Evolutionary conservation across 2,329 filamentous ascomycete species (phyloP), one percentile per base, ranked within the genome.

Genomic region (Scopulariopsis brevicaulis): DNA sequence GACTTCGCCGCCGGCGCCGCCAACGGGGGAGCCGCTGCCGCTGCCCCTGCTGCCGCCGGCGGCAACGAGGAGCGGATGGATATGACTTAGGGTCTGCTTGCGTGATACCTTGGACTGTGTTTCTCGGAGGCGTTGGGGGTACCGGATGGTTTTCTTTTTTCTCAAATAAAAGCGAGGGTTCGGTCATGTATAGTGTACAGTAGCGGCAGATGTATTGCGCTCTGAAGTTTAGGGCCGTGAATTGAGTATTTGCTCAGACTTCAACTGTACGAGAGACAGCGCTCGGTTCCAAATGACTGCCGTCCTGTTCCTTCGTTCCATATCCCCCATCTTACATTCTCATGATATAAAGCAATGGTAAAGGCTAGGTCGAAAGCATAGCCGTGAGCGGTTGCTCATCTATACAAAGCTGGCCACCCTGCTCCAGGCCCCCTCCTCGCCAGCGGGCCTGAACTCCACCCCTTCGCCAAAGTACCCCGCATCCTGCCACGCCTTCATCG

Each of bases 381-480:
- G 25, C 7, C 58, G 59, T 61, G 28, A 56, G 56, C 58, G 53
- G 56, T 32, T 37, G 50, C 56, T 58, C 55, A 59, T 51, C 78
- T 69, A 82, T 63, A 74, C 71, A 70, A 85, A 86, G 55, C 68
- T 69, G 46, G 73, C 75, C 18, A 74, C 68, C 56, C 71, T 71
- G 59, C 66, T 77, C 85, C 85, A 88, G 12, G 70, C 70, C 24
- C 71, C 75, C 25, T 79, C 78, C 53, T 79, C 76, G 12, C 80
- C 82, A 7, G 74, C 79, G 60, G 72, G 76, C 62, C 84, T 80
- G 65, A 93, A 92, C 68, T 92, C 93, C 25, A 96, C 90, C 0
- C 89, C 90, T 62, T 94, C 87, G 14, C 85, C 87, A 71, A 99
- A 99, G 69, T 97, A 97, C 2, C 94, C 94, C 25, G 90, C 90